Evolutionary conservation across 2,329 filamentous ascomycete genomes (phyloP), one percentile per base, ranked within the genome.

Genomic region (Harringtonia lauricola): DNA sequence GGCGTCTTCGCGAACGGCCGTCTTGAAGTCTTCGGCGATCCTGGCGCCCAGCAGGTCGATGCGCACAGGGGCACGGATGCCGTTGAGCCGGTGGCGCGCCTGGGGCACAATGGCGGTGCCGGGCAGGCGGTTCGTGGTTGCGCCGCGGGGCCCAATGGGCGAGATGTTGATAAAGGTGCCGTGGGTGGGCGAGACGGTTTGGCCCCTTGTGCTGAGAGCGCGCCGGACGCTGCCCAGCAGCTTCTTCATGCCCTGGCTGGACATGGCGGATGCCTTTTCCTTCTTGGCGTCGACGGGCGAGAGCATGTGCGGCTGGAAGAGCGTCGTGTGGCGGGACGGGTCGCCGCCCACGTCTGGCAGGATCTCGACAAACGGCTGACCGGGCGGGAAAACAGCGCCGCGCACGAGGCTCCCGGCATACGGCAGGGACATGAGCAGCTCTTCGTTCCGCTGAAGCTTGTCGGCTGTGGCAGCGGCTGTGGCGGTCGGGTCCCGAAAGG

Each of bases 161-260:
- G 66, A 64, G 29, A 76, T 65, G 43, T 67, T 67, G 47, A 70
- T 62, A 44, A 71, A 67, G 43, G 62, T 69, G 12, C 64, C 65
- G n/a, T 70, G 66, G 0, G 64, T 64, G 0, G 67, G 62, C 14
- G 67, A 64, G 13, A 64, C 48, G 6, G 59, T 62, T 47, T 68
- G 70, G 1, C 65, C 68, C 43, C 63, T 65, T 14, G 71, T 86
- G 57, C 86, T 86, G 39, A 95, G 62, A 7, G 82, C 89, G 49
- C 87, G 79, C 17, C 88, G 83, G 31, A 96, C 85, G 49, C 85
- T 90, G 8, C 88, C 85, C 41, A 98, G 72, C 0, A 96, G 74
- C 53, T 81, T 92, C 60, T 82, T 89, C 72, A 95, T 86, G 3
- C 85, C 86, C 28, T 83, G 82, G 38, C 76, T 72, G 10, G 74